Evolutionary conservation across 1,139 yeast genomes (phyloP), one percentile per base, ranked within the genome.

Genomic region (Debaryomycetaceae sp.): DNA sequence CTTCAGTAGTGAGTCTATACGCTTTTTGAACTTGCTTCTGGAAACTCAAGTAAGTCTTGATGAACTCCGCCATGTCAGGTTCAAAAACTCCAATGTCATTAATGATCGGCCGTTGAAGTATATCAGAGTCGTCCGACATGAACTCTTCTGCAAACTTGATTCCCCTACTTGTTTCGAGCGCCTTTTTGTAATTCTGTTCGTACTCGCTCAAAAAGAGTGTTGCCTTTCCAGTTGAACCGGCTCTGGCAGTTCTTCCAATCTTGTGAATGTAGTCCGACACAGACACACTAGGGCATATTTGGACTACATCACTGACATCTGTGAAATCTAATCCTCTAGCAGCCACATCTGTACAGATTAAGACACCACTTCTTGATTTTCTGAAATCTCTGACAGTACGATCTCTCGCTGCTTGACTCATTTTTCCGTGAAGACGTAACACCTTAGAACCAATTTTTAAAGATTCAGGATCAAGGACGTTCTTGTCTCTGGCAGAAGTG

Each of bases 291-390:
- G 85, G 76, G 53, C 89, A 85, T 46, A 87, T 64, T 68, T 90
- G 97, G 57, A 86, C 70, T 44, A 90, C 97, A 57, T 87, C 86
- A 24, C 87, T 70, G 33, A 93, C 95, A 55, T 81, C 81, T 41
- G 90, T 91, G 75, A 90, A 87, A 70, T 90, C 97, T 83, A 93
- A 83, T 57, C 99, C 98, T 70, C 98, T 83, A 3, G 98, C 97
- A 51, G 93, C 96, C 45, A 93, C 97, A 66, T 91, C 96, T 1
- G 97, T 88, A 39, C 95, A 85, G 42, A 91, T 78, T 45, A 91
- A 72, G 37, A 91, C 59, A 45, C 87, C 85, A 24, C 70, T 66
- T 36, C 66, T 58, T 30, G 73, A 58, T 38, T 58, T 62, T 59
- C 85, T 77, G 72, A 85, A 88, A 22, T 56, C 60, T 44, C 69